These are phyloP conservation scores for barley (Hordeum vulgare) DNA, from an alignment of 176 grass and related monocot genomes.

Conservation along the genomic window DNA sequence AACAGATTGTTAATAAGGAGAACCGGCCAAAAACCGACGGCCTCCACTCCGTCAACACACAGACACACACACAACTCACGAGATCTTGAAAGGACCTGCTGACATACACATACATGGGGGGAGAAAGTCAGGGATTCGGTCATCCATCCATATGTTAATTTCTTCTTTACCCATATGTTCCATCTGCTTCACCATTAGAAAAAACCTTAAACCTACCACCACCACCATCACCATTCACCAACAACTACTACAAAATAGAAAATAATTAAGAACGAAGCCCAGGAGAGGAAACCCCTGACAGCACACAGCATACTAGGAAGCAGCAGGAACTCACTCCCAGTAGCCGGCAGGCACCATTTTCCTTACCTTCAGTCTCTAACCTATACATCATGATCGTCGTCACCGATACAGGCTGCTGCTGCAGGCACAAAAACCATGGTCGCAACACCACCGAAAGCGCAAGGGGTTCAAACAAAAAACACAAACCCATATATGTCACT, in stretches of 20 bases:
- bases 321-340: background rate
- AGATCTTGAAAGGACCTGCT: background rate
- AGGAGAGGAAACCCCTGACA: background rate
- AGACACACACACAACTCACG: background rate
- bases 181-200: slow-evolving; percentile 32
- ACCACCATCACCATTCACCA: background rate
- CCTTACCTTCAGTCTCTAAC: slow-evolving; percentile 6
- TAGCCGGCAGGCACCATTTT: background rate
- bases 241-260: slow-evolving; percentile 17
- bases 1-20: background rate
- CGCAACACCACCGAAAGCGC: slow-evolving; percentile 11
- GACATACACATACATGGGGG: background rate
- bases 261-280: background rate
- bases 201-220: slow-evolving; percentile 14
- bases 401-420: slow-evolving; percentile 8
- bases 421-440: slow-evolving; percentile 20
- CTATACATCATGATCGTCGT: slow-evolving; percentile 14
- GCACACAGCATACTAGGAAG: background rate
- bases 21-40: background rate
- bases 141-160: slow-evolving; percentile 38
- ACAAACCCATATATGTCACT: slow-evolving; percentile 42
- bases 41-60: background rate
- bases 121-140: slow-evolving; percentile 10
- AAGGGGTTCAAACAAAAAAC: slow-evolving; percentile 44
- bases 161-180: slow-evolving; percentile 37